Base-by-base conservation (phyloP, 345 rosid genomes). In the Ricinus communis region DNA sequence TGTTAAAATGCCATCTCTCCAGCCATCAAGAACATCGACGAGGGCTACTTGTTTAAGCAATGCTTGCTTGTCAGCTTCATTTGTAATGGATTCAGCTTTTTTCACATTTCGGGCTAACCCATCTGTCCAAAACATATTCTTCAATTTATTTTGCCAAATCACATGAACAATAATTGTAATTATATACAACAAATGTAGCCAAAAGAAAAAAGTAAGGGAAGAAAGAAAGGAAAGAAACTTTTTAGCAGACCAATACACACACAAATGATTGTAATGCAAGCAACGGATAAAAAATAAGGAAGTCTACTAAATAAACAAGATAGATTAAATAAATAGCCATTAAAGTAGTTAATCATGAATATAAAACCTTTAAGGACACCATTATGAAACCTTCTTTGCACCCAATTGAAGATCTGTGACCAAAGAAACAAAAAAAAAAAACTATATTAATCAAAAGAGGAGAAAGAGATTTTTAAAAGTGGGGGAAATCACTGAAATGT, bases 361-460 rank as follows among this genome's bases (percentile, higher is more conserved):
- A 33, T 7, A 78, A 66, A 84, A 89, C 95, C 97, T 92, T 85
- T 90, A 74, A 81, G 64, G 61, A 84, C 68, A 77, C 77, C 82
- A 41, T 85, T 85, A 85, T 85, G 77, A 80, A 89, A 80, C 85
- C 83, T 87, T 81, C 80, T 85, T 47, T 93, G 93, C 87, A 91
- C 81, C 98, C 98, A 93, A 68, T 85, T 88, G 84, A 93, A 93
- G 83, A 93, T 88, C 97, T 89, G 82, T 18, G 19, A 18, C 50
- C 68, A 74, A 43, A 65, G 28, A 64, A 46, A 54, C 28, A 62
- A 75, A 70, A 43, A 71, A 55, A 66, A 51, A 56, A 46, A n/a
- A n/a, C n/a, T n/a, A n/a, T n/a, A 10, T 41, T 49, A 57, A 72
- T 11, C 43, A 31, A 13, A 69, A 30, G 6, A 27, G 22, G 47